phyloP scores from a whole-genome alignment of 768 basidiomycete species.

The Rhizopogon vinicolor region DNA sequence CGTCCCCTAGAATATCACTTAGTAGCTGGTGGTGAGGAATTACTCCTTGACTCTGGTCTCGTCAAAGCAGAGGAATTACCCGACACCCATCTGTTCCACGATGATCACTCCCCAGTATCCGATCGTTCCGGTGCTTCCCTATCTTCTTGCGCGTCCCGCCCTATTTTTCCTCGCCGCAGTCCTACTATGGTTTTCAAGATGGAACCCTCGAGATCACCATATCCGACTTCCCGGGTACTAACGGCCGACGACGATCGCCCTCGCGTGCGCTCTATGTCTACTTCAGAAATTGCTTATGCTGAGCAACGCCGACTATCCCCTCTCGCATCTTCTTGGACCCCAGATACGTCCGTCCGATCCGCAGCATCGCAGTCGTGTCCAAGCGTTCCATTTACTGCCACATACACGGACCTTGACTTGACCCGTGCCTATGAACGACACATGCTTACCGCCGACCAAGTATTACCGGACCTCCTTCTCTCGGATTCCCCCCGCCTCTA shows the following conservation, averaged over 20 bases:
- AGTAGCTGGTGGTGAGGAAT: conserved; percentile 77
- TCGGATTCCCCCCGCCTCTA: conserved; percentile 27
- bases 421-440: not conserved
- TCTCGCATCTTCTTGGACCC: conserved; percentile 23
- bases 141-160: conserved; percentile 21
- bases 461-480: conserved; percentile 19
- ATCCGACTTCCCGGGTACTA: conserved; percentile 15
- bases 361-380: conserved; percentile 23
- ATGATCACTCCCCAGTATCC: conserved; percentile 27
- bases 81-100: conserved; percentile 31
- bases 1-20: conserved; percentile 60
- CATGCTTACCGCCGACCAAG: conserved; percentile 10
- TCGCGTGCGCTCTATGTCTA: conserved; percentile 26
- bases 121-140: conserved; percentile 27
- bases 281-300: conserved; percentile 22
- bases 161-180: conserved; percentile 18
- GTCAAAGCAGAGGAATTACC: conserved; percentile 54
- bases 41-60: conserved; percentile 46
- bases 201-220: conserved; percentile 21
- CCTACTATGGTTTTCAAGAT: conserved; percentile 16
- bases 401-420: conserved; percentile 13
- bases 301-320: conserved; percentile 30
- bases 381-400: conserved; percentile 18
- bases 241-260: conserved; percentile 24
- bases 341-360: conserved; percentile 16